These are phyloP conservation scores for Lepidopterella palustris DNA, from an alignment of 495 filamentous ascomycete genomes.

Conservation along the genomic window DNA sequence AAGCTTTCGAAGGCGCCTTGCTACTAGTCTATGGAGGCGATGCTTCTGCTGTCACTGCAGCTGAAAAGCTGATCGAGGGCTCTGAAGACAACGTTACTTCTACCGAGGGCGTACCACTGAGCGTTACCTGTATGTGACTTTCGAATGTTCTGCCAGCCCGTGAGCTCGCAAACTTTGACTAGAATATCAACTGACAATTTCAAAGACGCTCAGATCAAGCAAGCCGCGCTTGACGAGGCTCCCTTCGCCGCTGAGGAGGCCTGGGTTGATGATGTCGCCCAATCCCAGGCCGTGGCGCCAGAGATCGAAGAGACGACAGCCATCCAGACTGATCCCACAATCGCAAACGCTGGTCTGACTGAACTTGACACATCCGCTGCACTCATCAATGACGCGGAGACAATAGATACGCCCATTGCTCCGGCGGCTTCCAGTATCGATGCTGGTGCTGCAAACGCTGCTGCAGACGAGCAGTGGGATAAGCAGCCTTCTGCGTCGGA, in stretches of 20 bases:
- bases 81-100: conserved; percentile 63
- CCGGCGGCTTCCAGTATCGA: conserved; percentile 52
- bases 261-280: conserved; percentile 43
- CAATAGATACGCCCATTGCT: conserved; percentile 45
- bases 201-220: conserved; percentile 64
- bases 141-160: conserved; percentile 7
- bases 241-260: conserved; percentile 41
- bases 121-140: conserved; percentile 66
- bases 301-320: conserved; percentile 26
- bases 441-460: conserved; percentile 34
- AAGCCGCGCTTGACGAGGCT: conserved; percentile 47
- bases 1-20: conserved; percentile 84
- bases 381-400: conserved; percentile 31
- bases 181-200: background rate
- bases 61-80: conserved; percentile 79
- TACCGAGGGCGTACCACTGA: conserved; percentile 55
- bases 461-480: conserved; percentile 58
- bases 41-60: conserved; percentile 68
- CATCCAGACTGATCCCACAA: conserved; percentile 62
- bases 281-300: conserved; percentile 42
- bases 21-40: conserved; percentile 85
- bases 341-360: conserved; percentile 68
- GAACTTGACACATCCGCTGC: conserved; percentile 51
- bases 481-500: conserved; percentile 42
- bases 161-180: conserved; percentile 9